A percentile compares a stretch with the other conserved stretches of the same genome.
phyloP scores from a whole-genome alignment of 441 rosid genomes.

The Brassica balearica region DNA sequence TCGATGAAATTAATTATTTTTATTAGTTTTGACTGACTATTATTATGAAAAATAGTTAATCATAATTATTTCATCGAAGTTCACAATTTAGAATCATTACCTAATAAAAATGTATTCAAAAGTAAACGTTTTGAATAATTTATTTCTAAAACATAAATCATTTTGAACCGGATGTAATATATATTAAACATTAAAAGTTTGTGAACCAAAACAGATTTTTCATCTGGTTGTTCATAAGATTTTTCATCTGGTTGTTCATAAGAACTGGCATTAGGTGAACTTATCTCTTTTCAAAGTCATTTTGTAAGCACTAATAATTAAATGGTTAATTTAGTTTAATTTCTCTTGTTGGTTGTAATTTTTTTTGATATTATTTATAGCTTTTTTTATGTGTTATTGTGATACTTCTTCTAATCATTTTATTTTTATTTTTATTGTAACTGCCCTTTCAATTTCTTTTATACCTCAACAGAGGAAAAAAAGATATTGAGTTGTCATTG shows the following conservation, averaged over 20 bases:
- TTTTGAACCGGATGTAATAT: neutral
- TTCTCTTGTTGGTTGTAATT: neutral
- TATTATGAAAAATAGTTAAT: too few species aligned
- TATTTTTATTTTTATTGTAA: neutral
- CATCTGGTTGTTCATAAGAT: neutral
- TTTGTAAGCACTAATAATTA: neutral
- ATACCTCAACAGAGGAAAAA: neutral
- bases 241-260: too few species aligned
- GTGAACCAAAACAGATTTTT: neutral
- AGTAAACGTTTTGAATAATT: neutral
- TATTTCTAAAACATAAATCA: neutral
- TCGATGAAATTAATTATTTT: too few species aligned
- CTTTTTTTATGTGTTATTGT: too few species aligned
- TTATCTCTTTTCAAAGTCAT: neutral
- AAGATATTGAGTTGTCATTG: slow-evolving; percentile 6
- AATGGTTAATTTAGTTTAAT: neutral
- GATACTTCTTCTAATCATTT: neutral
- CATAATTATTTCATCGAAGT: neutral
- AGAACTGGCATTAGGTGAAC: neutral
- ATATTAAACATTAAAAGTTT: neutral
- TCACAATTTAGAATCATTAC: neutral
- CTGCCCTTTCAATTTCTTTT: neutral
- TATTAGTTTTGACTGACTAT: too few species aligned
- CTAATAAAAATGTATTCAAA: neutral
- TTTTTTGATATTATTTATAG: neutral